phyloP scores from a whole-genome alignment of 2,329 filamentous ascomycete species.

The Claviceps sp. region DNA sequence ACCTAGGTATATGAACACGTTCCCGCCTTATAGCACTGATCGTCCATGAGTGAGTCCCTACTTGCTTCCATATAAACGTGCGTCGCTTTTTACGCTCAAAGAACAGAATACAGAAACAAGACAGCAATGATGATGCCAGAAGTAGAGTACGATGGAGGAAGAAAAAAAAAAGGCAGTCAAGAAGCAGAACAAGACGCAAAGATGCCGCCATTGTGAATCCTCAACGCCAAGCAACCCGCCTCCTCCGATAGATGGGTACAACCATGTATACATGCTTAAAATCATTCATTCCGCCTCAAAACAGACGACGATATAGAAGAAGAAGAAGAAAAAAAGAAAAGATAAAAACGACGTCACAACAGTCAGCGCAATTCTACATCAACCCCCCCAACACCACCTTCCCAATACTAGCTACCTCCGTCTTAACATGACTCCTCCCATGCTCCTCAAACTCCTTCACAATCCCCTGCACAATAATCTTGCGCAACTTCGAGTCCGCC shows the following conservation, averaged over 20 bases:
- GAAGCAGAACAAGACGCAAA: background rate
- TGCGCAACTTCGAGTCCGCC: conserved; percentile 71
- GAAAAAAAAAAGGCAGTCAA: background rate
- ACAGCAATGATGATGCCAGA: background rate
- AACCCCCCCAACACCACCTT: conserved; percentile 82
- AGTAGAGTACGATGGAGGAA: background rate
- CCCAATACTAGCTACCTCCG: conserved; percentile 72
- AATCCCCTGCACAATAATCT: conserved; percentile 75
- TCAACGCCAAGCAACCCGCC: background rate
- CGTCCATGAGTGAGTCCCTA: no score
- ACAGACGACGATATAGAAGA: background rate
- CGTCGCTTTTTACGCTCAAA: background rate
- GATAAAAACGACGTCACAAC: background rate
- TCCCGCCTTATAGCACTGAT: no score
- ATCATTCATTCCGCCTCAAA: background rate
- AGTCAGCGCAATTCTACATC: conserved; percentile 35
- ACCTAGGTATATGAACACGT: no score
- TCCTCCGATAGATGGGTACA: background rate
- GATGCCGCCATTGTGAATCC: background rate
- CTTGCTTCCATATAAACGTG: no score
- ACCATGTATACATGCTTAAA: background rate
- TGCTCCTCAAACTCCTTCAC: conserved; percentile 90
- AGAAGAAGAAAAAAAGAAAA: no score
- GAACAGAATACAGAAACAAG: background rate
- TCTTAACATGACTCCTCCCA: conserved; percentile 60